These are phyloP conservation scores for Trichoderma oligosporum DNA, from an alignment of 2,329 filamentous ascomycete species.

Conservation along the genomic window DNA sequence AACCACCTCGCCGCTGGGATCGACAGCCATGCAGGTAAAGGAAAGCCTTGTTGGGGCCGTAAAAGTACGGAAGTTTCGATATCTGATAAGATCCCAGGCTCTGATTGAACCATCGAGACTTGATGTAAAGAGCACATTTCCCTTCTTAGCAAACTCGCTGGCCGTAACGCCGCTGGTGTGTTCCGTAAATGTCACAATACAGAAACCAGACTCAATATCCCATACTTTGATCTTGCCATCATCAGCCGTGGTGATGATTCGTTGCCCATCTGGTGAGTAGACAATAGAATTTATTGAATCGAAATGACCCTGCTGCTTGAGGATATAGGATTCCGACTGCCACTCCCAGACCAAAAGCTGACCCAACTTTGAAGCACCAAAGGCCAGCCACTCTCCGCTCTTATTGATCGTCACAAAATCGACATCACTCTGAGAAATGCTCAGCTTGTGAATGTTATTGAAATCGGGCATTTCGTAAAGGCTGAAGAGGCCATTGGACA, in stretches of 20 bases:
- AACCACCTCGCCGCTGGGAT: slow-evolving; percentile 93
- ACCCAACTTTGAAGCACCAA: slow-evolving; percentile 90
- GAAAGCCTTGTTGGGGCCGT: slow-evolving; percentile 87
- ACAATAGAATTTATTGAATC: slow-evolving; percentile 91
- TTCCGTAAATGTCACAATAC: slow-evolving; percentile 96
- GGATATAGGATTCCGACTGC: slow-evolving; percentile 97
- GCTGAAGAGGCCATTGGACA: slow-evolving; percentile 90
- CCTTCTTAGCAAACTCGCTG: slow-evolving; percentile 91
- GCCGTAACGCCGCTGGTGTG: slow-evolving; percentile 92
- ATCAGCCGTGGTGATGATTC: slow-evolving; percentile 88
- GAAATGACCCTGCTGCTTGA: slow-evolving; percentile 97
- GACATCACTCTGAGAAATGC: slow-evolving; percentile 95
- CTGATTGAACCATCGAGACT: slow-evolving; percentile 91
- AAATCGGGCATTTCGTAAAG: slow-evolving; percentile 96
- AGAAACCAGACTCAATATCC: slow-evolving; percentile 96
- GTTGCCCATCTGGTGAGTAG: slow-evolving; percentile 90
- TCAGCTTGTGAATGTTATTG: slow-evolving; percentile 86
- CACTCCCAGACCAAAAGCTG: slow-evolving; percentile 99
- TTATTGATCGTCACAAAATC: slow-evolving; percentile 93
- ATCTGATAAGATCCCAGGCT: slow-evolving; percentile 94
- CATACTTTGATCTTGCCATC: slow-evolving; percentile 99
- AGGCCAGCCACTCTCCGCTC: slow-evolving; percentile 93
- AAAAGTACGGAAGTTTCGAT: slow-evolving; percentile 96
- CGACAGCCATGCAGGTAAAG: slow-evolving; percentile 93
- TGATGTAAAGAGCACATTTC: slow-evolving; percentile 92